phyloP scores from a whole-genome alignment of 129 eudicot genomes.

The Smallanthus sonchifolius region DNA sequence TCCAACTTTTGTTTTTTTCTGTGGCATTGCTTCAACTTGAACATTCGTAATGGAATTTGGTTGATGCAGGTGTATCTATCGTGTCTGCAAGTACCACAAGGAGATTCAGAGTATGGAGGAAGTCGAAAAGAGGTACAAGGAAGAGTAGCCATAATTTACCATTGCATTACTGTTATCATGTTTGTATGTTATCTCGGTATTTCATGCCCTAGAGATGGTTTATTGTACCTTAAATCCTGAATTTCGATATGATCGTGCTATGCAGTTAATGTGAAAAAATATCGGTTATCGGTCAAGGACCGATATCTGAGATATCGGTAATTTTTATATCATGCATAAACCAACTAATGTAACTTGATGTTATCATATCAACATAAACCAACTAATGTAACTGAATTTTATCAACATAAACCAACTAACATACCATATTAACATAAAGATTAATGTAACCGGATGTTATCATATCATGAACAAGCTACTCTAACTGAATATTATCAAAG shows the following conservation, averaged over 20 bases:
- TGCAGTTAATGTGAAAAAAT: too few species aligned
- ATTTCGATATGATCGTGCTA: conserved; percentile 15
- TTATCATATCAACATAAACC: too few species aligned
- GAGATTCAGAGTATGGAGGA: conserved; percentile 73
- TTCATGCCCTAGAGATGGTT: conserved; percentile 4
- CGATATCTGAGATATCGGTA: too few species aligned
- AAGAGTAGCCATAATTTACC: conserved; percentile 40
- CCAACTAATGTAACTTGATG: too few species aligned
- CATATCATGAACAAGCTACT: too few species aligned
- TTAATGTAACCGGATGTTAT: too few species aligned
- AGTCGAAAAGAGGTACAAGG: conserved; percentile 87
- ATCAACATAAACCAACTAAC: too few species aligned
- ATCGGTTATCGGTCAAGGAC: too few species aligned
- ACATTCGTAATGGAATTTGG: neutral
- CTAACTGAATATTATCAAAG: too few species aligned
- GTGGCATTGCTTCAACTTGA: neutral
- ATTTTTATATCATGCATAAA: too few species aligned
- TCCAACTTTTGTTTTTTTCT: neutral
- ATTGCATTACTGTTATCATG: neutral
- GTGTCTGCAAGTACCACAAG: conserved; percentile 68
- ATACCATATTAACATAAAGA: too few species aligned
- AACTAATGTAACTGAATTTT: too few species aligned
- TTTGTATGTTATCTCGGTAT: neutral
- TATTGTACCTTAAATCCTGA: conserved; percentile 10
- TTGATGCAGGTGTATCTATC: conserved; percentile 72